phyloP scores from a whole-genome alignment of 2,329 filamentous ascomycete genomes.

The Tolypocladium ophioglossoides region DNA sequence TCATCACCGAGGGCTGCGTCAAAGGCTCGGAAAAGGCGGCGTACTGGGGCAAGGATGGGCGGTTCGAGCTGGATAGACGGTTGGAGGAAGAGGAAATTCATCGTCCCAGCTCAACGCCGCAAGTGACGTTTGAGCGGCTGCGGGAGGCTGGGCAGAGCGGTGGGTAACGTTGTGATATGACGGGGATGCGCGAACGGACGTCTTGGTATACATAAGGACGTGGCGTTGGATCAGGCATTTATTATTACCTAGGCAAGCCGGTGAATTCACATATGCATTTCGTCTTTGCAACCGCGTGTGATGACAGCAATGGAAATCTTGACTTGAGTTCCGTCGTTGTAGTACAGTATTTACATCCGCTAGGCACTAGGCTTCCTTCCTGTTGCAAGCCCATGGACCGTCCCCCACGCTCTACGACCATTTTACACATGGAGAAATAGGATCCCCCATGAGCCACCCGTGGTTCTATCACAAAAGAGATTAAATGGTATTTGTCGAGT shows the following conservation, averaged over 20 bases:
- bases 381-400: constrained; percentile 6
- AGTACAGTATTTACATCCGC: constrained; percentile 33
- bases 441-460: constrained; percentile 17
- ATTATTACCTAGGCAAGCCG: constrained; percentile 1
- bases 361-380: constrained; percentile 16
- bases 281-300: constrained; percentile 6
- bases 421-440: constrained; percentile 24
- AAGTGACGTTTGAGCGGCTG: constrained; percentile 27
- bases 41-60: constrained; percentile 61
- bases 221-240: background rate
- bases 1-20: constrained; percentile 62
- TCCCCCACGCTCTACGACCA: constrained; percentile 17
- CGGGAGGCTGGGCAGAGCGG: constrained; percentile 37
- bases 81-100: constrained; percentile 51
- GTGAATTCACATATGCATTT: constrained; percentile 5
- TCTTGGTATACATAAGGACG: background rate
- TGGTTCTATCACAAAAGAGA: constrained; percentile 25
- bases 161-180: constrained; percentile 20
- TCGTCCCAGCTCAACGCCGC: constrained; percentile 7
- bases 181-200: background rate
- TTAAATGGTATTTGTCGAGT: constrained; percentile 12
- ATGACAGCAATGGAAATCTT: constrained; percentile 15
- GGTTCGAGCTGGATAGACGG: constrained; percentile 57
- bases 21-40: constrained; percentile 46
- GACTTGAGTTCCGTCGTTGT: constrained; percentile 27